phyloP scores from a whole-genome alignment of 352 stramenopile genomes.

The Ophiocytium majus region DNA sequence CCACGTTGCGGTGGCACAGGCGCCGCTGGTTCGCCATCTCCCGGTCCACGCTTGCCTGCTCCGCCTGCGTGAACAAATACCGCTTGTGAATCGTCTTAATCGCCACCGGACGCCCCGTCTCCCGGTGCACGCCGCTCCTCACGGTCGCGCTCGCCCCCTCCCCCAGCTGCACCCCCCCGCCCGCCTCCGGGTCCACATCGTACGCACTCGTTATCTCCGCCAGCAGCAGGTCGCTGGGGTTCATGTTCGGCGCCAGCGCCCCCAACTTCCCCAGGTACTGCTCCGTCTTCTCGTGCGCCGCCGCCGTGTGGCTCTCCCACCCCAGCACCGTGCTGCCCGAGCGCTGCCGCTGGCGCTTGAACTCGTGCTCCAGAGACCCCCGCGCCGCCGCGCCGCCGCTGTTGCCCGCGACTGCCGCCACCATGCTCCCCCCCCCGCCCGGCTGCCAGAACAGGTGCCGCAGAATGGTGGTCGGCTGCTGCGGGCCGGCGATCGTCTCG shows the following conservation, averaged over 20 bases:
- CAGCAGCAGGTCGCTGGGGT: slow-evolving; percentile 39
- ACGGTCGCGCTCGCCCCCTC: slow-evolving; percentile 44
- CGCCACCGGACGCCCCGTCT: slow-evolving; percentile 63
- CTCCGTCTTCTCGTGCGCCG: slow-evolving; percentile 47
- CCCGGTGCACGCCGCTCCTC: slow-evolving; percentile 34
- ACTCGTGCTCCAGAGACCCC: background rate
- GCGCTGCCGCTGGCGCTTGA: slow-evolving; percentile 1
- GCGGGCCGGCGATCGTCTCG: background rate
- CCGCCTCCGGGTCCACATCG: slow-evolving; percentile 38
- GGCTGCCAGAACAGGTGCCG: slow-evolving; percentile 10
- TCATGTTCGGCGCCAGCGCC: slow-evolving; percentile 47
- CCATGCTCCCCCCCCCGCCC: background rate
- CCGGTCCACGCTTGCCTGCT: slow-evolving; percentile 78
- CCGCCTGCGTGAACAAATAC: slow-evolving; percentile 77
- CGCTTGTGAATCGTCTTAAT: slow-evolving; percentile 90
- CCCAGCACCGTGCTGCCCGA: slow-evolving; percentile 19
- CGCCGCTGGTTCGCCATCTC: slow-evolving; percentile 84
- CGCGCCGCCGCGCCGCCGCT: background rate
- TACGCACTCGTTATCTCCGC: slow-evolving; percentile 31
- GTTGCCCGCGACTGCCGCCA: background rate
- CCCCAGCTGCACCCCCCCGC: slow-evolving; percentile 24
- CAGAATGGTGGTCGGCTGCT: background rate
- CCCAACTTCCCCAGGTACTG: slow-evolving; percentile 46
- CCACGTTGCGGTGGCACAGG: slow-evolving; percentile 81
- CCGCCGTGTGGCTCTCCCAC: slow-evolving; percentile 52